These are phyloP conservation scores for Colletotrichum chlorophyti DNA, from an alignment of 2,329 filamentous ascomycete genomes.

Conservation along the genomic window DNA sequence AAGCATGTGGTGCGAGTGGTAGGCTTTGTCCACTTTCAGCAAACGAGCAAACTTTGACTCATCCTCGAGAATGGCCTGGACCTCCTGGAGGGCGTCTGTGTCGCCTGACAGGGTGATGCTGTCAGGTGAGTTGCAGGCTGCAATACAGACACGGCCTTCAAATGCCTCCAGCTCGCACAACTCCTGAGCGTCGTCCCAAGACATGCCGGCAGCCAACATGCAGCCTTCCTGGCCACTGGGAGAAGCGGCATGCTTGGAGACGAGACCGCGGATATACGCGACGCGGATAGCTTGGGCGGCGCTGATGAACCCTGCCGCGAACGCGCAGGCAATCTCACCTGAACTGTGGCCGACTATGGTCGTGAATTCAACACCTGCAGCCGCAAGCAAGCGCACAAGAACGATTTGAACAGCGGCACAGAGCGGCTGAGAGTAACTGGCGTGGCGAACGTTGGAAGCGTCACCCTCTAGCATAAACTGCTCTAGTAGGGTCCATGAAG, in stretches of 20 bases:
- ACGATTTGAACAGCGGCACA: conserved; percentile 31
- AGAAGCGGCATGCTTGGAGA: conserved; percentile 1
- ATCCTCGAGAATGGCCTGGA: conserved; percentile 30
- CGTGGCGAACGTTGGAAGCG: conserved; percentile 33
- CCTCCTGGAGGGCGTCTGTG: conserved; percentile 32
- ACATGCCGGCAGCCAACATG: conserved; percentile 34
- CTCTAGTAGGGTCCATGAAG: conserved; percentile 34
- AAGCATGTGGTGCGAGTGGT: conserved; percentile 37
- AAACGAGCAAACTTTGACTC: conserved; percentile 34
- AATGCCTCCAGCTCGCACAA: conserved; percentile 16
- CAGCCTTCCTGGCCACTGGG: conserved; percentile 21
- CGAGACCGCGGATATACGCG: conserved; percentile 31
- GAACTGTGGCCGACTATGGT: conserved; percentile 55
- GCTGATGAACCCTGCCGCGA: conserved; percentile 50
- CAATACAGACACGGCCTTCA: conserved; percentile 31
- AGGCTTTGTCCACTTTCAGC: conserved; percentile 40
- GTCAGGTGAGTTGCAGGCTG: conserved; percentile 32
- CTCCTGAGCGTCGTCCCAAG: conserved; percentile 26
- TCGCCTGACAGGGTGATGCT: conserved; percentile 37
- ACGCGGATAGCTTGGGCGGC: conserved; percentile 34
- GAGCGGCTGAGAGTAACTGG: conserved; percentile 20
- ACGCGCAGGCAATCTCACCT: conserved; percentile 58
- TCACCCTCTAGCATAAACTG: conserved; percentile 30
- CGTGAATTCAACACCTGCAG: conserved; percentile 40
- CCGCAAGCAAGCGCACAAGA: conserved; percentile 34